Evolutionary conservation across 768 basidiomycete genomes (phyloP), one percentile per base, ranked within the genome.

Genomic region (Leccinum uliginosum): DNA sequence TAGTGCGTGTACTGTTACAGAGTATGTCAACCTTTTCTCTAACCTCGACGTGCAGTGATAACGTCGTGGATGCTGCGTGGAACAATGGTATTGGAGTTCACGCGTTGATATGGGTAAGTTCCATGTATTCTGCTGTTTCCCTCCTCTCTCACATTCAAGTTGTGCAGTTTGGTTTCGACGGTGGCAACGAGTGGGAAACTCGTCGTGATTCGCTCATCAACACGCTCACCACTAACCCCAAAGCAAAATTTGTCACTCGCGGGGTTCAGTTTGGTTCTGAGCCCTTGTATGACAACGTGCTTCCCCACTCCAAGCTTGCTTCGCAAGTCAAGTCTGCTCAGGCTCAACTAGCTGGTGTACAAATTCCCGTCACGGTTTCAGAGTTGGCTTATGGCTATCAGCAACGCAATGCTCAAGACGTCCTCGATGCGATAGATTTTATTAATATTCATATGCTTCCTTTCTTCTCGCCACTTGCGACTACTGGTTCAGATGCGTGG

Each of bases 371-470:
- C 34, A 87, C 87, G 1, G 81, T 88, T 57, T 86, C 82, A 32
- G 84, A 86, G 55, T 73, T 86, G 72, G 82, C 84, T 3, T 86
- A 79, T 61, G 80, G 80, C 17, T 87, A 84, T 62, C 78, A 81
- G 59, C 74, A 77, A 55, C 65, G 71, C 11, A 79, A 76, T 5
- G 79, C 82, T 4, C 75, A 78, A 50, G 72, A 78, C 47, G 80
- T 87, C 15, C 71, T 89, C 55, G 71, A 80, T 55, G 81, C 84
- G 0, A 72, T 87, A 8, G 84, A 89, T 62, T 75, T 78, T 47
- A 82, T 89, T 50, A 83, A 88, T 59, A 80, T 79, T 0, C 87
- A 89, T 65, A 87, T 86, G 75, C 70, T 89, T 30, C 87, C 87
- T 3, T 87, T 88, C 72, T 89, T 88, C 67, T 78, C 56, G 40